Evolutionary conservation across 495 filamentous ascomycete species (phyloP).

Genomic region (Entonaema liquescens): DNA sequence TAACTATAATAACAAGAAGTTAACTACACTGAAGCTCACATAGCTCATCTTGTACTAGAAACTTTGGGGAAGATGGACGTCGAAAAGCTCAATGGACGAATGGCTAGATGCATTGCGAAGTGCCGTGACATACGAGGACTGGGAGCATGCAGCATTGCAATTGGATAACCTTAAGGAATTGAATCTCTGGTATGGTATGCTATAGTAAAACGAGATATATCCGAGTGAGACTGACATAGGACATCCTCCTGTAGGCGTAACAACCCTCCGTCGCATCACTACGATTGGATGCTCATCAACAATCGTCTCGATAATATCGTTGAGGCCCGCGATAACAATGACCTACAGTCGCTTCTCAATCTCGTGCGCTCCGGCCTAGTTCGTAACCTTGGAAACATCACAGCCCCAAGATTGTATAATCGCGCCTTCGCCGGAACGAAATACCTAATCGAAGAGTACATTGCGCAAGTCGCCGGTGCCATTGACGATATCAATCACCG

Average conservation of each 20-base stretch:
- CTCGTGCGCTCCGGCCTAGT: slow-evolving; percentile 87
- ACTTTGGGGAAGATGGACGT: slow-evolving; percentile 63
- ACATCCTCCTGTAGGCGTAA: slow-evolving; percentile 67
- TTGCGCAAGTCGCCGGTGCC: slow-evolving; percentile 80
- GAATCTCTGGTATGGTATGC: slow-evolving; percentile 74
- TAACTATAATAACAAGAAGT: not conserved
- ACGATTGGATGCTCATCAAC: slow-evolving; percentile 89
- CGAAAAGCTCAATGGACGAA: slow-evolving; percentile 60
- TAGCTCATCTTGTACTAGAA: slow-evolving; percentile 51
- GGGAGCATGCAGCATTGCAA: slow-evolving; percentile 80
- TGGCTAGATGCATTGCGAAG: slow-evolving; percentile 67
- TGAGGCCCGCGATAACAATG: slow-evolving; percentile 76
- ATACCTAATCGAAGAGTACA: slow-evolving; percentile 88
- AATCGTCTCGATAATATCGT: slow-evolving; percentile 76
- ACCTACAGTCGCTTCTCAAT: slow-evolving; percentile 78
- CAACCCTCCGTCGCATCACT: slow-evolving; percentile 80
- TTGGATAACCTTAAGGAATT: slow-evolving; percentile 80
- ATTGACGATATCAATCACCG: slow-evolving; percentile 76
- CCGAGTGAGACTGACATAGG: slow-evolving; percentile 15
- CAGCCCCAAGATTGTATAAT: slow-evolving; percentile 82
- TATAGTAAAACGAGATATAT: not conserved
- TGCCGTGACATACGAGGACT: slow-evolving; percentile 79
- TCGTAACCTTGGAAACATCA: slow-evolving; percentile 91
- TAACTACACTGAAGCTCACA: slow-evolving; percentile 9
- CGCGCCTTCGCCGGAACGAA: slow-evolving; percentile 90